Evolutionary conservation across 352 stramenopile genomes (phyloP), one percentile per base, ranked within the genome.

Genomic region (Nothophytophthora sp.): DNA sequence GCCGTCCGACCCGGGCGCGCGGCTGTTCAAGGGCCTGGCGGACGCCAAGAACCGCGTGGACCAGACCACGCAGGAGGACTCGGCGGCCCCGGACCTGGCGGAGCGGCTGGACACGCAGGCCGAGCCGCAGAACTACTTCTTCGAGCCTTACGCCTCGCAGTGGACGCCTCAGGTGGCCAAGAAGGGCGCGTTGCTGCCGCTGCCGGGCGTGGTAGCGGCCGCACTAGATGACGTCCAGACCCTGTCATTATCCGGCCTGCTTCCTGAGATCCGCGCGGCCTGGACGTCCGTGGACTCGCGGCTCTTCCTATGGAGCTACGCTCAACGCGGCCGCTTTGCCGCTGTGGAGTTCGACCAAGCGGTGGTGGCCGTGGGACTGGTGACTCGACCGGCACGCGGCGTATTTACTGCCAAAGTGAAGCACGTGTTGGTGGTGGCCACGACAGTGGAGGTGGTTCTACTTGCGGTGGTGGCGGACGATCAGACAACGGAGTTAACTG

Each of bases 251-350:
- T 98, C 97, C 65, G 96, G 96, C 8, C 57, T 99, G 10, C 70
- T 99, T 32, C 78, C 90, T 12, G 72, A 94, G 23, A 86, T 97
- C 9, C 67, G 95, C 65, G 76, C 97, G 36, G 96, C 90, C 22
- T 99, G 96, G 96, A 90, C 98, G 45, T 96, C 77, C n/a, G 81
- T 98, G 19, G 96, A 99, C 68, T 79, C 95, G 30, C 82, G 81
- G 0, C 70, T 99, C 13, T 99, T 97, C 54, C 70, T 99, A 10
- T 99, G 96, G 96, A 92, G 90, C 53, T 98, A 98, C 75, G 73
- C 70, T 3, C 63, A 87, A 29, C 73, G 73, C 32, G 81, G 72
- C 12, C 77, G 77, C 39, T 97, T 96, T 48, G 86, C 73, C n/a
- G 76, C 84, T 19, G 98, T 97, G 59, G 73, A 92, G 49, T 92